Base-by-base conservation (phyloP, 805 yeast species). In the Ogataea ganodermae region DNA sequence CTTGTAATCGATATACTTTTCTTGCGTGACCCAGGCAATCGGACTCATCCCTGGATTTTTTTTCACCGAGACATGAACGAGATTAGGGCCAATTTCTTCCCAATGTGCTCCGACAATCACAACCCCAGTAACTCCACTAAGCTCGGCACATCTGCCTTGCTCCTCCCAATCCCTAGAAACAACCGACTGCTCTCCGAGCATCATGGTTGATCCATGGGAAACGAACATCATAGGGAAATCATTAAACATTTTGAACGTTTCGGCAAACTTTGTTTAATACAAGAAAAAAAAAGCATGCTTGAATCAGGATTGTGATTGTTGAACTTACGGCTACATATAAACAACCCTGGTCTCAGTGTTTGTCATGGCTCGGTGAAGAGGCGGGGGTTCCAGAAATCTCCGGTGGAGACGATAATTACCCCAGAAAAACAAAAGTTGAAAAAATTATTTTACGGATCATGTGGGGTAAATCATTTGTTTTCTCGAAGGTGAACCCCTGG, bases 171-270 rank as follows among this genome's bases (percentile, higher is more conserved):
- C 50, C 23, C 43, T 35, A 7, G 46, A 42, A 12, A 42, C 46
- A 20, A 46, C 50, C 6, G 50, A 46, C 23, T 46, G 45, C 30
- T 46, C 50, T 23, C 50, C 50, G 12, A 46, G 35, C 50, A 46
- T 46, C 50, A 46, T 46, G 17, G 50, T 46, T 12, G 50, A 46
- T 22, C 50, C 50, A 26, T 46, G 50, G 18, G 50, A 46, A 12
- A 46, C 46, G 36, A 46, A 46, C 35, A 46, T 14, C 31, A 46
- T 22, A 21, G 50, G 50, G 31, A 46, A 46, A 20, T 46, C 44
- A 7, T 36, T 22, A 12, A 38, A 13, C 46, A 42, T 46, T 17
- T 31, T 31, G 41, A 33, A 18, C 20, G 3, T 17, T 18, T n/a
- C n/a, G n/a, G n/a, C n/a, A n/a, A n/a, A n/a, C n/a, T n/a, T n/a